These are phyloP conservation scores for Rhizophagus sp. DNA, from an alignment of 192 early-diverging fungal genomes.

Conservation along the genomic window DNA sequence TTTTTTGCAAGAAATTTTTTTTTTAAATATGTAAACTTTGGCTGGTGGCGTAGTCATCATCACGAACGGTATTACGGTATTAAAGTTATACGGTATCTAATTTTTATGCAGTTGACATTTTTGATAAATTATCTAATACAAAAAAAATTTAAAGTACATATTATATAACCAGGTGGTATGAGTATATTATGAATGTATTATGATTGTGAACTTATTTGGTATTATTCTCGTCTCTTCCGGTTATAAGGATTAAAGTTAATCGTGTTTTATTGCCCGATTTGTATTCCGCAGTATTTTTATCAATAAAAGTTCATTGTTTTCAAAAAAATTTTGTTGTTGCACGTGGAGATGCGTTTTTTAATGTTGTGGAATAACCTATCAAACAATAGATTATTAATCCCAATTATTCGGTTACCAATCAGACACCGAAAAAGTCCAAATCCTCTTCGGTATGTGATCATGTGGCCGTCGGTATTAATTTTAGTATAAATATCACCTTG, in stretches of 20 bases:
- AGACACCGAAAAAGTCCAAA: neutral
- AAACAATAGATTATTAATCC: constrained; percentile 5
- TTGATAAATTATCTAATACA: no score
- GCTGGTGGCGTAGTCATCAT: constrained; percentile 6
- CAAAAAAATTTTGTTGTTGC: neutral
- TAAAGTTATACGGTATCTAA: neutral
- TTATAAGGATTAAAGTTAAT: constrained; percentile 13
- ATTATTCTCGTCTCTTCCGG: constrained; percentile 20
- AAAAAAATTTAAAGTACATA: neutral
- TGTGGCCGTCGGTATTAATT: constrained; percentile 9
- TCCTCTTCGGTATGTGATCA: constrained; percentile 9
- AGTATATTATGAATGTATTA: constrained; percentile 1
- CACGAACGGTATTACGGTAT: constrained; percentile 25
- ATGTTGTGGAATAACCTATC: neutral
- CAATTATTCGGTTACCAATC: neutral
- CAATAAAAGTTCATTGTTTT: neutral
- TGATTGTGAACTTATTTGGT: constrained; percentile 20
- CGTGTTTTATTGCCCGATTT: constrained; percentile 22
- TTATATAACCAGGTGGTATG: constrained; percentile 6
- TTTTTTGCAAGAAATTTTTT: neutral
- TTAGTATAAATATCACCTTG: constrained; percentile 10
- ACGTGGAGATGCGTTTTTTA: neutral
- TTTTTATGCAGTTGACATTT: constrained; percentile 1
- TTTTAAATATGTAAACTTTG: neutral
- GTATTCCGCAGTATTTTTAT: neutral